Evolutionary conservation across 768 basidiomycete genomes (phyloP).

Genomic region (Pleurotus pulmonarius): DNA sequence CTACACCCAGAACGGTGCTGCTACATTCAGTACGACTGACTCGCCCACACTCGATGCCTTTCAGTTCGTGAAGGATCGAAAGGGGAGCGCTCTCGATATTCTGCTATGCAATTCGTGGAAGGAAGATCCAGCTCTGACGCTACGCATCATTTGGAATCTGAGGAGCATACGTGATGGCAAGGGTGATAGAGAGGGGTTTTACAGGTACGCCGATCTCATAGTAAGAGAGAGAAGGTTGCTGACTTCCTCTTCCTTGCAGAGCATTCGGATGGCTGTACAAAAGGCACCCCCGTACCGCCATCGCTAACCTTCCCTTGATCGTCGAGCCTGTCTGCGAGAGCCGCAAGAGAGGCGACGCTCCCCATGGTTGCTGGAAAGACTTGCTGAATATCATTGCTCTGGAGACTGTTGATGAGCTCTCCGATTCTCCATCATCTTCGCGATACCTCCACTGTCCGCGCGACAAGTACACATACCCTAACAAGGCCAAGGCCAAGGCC

Average conservation of each 20-base stretch:
- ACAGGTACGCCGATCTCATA: conserved; percentile 29
- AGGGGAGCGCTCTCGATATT: conserved; percentile 21
- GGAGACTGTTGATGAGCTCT: conserved; percentile 50
- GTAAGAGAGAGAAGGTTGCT: background rate
- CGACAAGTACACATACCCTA: conserved; percentile 11
- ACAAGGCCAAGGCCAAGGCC: conserved; percentile 4
- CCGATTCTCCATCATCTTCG: conserved; percentile 12
- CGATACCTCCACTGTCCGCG: conserved; percentile 24
- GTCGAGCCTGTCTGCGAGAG: conserved; percentile 46
- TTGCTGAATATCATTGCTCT: conserved; percentile 65
- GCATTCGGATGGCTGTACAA: conserved; percentile 68
- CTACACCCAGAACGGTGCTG: conserved; percentile 47
- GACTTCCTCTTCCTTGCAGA: conserved; percentile 17
- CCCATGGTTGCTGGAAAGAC: conserved; percentile 77
- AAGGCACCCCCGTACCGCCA: conserved; percentile 66
- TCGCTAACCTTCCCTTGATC: conserved; percentile 52
- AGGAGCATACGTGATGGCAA: conserved; percentile 73
- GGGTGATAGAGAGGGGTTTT: conserved; percentile 56
- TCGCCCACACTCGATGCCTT: conserved; percentile 58
- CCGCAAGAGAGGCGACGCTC: conserved; percentile 20
- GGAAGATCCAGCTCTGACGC: conserved; percentile 53
- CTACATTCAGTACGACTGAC: conserved; percentile 47
- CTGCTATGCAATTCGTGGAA: conserved; percentile 51
- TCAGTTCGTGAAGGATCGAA: conserved; percentile 29
- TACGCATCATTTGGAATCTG: conserved; percentile 64